Base-by-base conservation (phyloP, 352 stramenopile genomes). In the Elongisporangium anandrum region DNA sequence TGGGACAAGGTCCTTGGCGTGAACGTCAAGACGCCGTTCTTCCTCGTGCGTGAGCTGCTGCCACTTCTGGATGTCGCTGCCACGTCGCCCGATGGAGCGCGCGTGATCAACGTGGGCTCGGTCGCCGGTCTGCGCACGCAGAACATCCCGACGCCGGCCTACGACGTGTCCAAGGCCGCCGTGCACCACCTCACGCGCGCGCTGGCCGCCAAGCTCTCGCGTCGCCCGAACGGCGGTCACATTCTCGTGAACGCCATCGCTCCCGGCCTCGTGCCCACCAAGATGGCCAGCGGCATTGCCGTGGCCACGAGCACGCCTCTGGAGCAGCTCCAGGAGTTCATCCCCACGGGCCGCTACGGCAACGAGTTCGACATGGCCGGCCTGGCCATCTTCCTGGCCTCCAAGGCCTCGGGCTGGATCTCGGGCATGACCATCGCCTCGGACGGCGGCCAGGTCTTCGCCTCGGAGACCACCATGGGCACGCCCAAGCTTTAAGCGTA, bases 191-290 rank as follows among this genome's bases (percentile, higher is more conserved):
- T 99, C 21, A 98, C 94, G 22, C 89, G 88, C 48, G 88, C 97
- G 50, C 59, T 99, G 34, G 86, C 94, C 0, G 76, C 82, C 0
- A 96, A 99, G 68, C 81, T 99, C 8, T 92, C 83, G 56, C 76
- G 76, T 23, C 80, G 75, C 8, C 72, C 79, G 15, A 89, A 91
- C 48, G 80, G 81, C 34, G 82, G 93, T 26, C 77, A 90, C 66
- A 98, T 99, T 59, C 92, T 96, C 6, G 95, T 98, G n/a, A 99
- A 99, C 72, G 87, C 86, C 23, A 84, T 99, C 19, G 90, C 92
- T 2, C 96, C 94, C 5, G 95, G 96, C 17, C 90, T 97, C 61
- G 87, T 98, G 17, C 88, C 86, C 3, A 93, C 79, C 34, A 85
- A 88, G 54, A 97, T 99, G 96, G 83, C 83, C 8, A 66, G 90